These are phyloP conservation scores for Chaetothyriales sp. DNA, from an alignment of 2,329 filamentous ascomycete genomes.

Conservation along the genomic window DNA sequence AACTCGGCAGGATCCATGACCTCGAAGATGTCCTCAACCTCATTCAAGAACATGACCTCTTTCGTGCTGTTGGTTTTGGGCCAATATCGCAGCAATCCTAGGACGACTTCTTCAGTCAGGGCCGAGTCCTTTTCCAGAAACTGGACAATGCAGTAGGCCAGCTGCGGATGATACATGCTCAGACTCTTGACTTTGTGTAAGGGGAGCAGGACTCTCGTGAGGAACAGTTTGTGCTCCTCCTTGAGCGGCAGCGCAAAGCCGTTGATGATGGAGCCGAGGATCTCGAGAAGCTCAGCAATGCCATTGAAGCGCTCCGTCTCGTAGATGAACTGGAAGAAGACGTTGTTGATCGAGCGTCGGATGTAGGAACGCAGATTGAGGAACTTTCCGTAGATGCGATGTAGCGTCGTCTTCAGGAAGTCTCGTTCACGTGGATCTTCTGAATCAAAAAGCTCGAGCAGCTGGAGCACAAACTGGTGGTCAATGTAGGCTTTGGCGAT, in stretches of 20 bases:
- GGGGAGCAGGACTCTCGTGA: conserved; percentile 82
- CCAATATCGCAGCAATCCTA: conserved; percentile 91
- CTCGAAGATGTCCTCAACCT: conserved; percentile 98
- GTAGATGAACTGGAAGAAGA: conserved; percentile 99
- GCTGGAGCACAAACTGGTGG: conserved; percentile 84
- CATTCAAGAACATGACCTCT: conserved; percentile 98
- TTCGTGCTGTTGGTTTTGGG: conserved; percentile 99
- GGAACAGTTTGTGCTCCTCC: conserved; percentile 96
- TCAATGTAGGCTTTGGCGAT: conserved; percentile 98
- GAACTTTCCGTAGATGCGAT: conserved; percentile 98
- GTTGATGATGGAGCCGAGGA: conserved; percentile 96
- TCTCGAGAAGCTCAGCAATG: conserved; percentile 90
- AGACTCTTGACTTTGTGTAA: conserved; percentile 96
- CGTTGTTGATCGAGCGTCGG: conserved; percentile 96
- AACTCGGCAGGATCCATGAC: conserved; percentile 99
- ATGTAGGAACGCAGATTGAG: conserved; percentile 95
- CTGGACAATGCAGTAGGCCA: conserved; percentile 97
- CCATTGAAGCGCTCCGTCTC: conserved; percentile 98
- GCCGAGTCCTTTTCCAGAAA: conserved; percentile 96
- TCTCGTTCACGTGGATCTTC: conserved; percentile 93
- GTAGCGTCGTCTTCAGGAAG: conserved; percentile 93
- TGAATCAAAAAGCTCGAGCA: conserved; percentile 96
- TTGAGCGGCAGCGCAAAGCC: conserved; percentile 92
- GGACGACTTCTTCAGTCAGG: conserved; percentile 89
- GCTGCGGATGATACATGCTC: conserved; percentile 98